A percentile compares a stretch with the other conserved stretches of the same genome.
Conservation (phyloP, 2,329 filamentous ascomycete genomes). For the Taxawa tesnikishii region DNA sequence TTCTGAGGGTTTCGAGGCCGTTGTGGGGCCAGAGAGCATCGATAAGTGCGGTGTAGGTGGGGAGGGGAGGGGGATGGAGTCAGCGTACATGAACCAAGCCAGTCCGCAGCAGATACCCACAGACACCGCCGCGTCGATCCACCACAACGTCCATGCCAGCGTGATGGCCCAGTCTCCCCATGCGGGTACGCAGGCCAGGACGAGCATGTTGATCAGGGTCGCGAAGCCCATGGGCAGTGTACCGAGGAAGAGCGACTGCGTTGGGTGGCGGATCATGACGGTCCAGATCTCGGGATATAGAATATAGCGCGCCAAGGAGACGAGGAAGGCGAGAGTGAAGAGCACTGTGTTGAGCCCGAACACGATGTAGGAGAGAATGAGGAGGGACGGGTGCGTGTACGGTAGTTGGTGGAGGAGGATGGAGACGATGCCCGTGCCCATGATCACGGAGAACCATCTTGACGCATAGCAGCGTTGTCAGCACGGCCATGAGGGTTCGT, state of each 20-base stretch:
- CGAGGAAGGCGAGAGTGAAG: constrained; percentile 40
- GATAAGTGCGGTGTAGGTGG: too few relatives aligned
- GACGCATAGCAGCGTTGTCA: too few relatives aligned
- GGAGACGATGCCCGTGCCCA: constrained; percentile 58
- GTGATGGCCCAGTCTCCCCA: constrained; percentile 12
- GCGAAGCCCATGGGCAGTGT: constrained; percentile 19
- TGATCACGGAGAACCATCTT: constrained; percentile 20
- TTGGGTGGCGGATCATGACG: constrained; percentile 54
- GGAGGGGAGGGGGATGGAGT: neutral
- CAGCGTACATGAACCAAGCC: constrained; percentile 8
- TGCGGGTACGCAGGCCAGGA: constrained; percentile 16
- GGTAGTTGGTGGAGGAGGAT: constrained; percentile 51
- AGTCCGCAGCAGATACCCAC: constrained; percentile 10
- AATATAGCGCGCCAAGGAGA: constrained; percentile 48
- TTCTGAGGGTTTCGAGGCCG: too few relatives aligned
- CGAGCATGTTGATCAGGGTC: constrained; percentile 16
- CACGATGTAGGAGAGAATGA: constrained; percentile 47
- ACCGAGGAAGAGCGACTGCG: constrained; percentile 55
- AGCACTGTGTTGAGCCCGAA: constrained; percentile 48
- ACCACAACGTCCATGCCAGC: constrained; percentile 12
- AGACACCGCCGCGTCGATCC: constrained; percentile 11
- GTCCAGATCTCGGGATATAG: constrained; percentile 55
- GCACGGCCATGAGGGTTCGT: too few relatives aligned
- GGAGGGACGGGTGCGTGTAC: constrained; percentile 45
- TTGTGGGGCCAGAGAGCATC: too few relatives aligned